Evolutionary conservation across 192 early-diverging fungal species (phyloP).

Genomic region (Obelidium mucronatum): DNA sequence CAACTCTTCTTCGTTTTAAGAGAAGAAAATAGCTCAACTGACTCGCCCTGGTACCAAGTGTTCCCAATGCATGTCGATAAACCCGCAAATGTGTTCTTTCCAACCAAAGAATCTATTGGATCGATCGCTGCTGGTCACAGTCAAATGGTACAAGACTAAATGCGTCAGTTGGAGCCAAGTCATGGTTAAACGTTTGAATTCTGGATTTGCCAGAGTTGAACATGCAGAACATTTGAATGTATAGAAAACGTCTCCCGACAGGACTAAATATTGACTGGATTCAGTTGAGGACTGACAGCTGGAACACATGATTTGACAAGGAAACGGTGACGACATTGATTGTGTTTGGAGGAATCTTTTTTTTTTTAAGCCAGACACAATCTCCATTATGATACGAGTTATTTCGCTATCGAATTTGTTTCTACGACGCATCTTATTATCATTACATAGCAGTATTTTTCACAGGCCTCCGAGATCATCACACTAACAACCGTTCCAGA

Average conservation of each 20-base stretch:
- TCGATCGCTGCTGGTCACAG: constrained; percentile 45
- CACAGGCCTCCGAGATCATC: neutral
- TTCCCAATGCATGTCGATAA: constrained; percentile 80
- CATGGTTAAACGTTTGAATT: constrained; percentile 21
- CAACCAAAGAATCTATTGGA: constrained; percentile 76
- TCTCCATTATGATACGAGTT: too few species aligned
- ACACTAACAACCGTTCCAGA: neutral
- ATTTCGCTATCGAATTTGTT: too few species aligned
- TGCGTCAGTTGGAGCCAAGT: constrained; percentile 71
- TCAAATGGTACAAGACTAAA: constrained; percentile 77
- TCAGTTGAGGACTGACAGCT: neutral
- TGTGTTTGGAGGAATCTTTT: too few species aligned
- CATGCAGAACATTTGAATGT: constrained; percentile 78
- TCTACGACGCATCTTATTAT: too few species aligned
- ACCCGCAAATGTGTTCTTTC: constrained; percentile 82
- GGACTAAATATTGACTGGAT: constrained; percentile 35
- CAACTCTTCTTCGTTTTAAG: too few species aligned
- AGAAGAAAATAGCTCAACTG: too few species aligned
- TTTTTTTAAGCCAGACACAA: too few species aligned
- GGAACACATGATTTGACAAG: neutral
- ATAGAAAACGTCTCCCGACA: constrained; percentile 79
- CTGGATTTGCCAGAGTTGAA: neutral
- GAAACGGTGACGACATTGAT: too few species aligned
- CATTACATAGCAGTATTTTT: neutral
- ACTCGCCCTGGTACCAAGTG: constrained; percentile 71